phyloP scores from a whole-genome alignment of 805 yeast species.

The Wickerhamomyces chaumierensis region DNA sequence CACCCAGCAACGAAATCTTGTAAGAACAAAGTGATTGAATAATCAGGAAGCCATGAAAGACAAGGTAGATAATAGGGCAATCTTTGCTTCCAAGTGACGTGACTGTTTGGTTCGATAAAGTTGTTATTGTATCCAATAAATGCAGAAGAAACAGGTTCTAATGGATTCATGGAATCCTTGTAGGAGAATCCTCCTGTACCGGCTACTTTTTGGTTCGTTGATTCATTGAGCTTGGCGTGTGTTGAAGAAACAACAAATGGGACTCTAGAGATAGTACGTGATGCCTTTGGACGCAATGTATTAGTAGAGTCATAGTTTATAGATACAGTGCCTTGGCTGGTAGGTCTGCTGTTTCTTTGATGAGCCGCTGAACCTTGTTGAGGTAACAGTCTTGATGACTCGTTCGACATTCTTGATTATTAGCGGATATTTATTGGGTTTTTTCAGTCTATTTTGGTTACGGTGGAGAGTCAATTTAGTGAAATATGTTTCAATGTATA shows the following conservation, averaged over 20 bases:
- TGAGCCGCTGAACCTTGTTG: not conserved
- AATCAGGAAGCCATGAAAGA: conserved; percentile 53
- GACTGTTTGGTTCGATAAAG: not conserved
- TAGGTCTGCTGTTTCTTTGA: not conserved
- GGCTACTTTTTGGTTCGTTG: not conserved
- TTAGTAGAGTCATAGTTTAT: not conserved
- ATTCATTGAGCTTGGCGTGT: too few relatives aligned
- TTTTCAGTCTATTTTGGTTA: too few relatives aligned
- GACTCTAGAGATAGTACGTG: not conserved
- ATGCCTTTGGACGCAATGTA: not conserved
- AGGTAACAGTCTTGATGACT: conserved; percentile 6
- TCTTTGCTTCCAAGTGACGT: conserved; percentile 14
- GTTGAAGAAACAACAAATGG: not conserved
- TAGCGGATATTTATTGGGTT: not conserved
- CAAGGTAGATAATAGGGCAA: conserved; percentile 60
- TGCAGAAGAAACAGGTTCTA: conserved; percentile 5
- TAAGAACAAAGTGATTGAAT: conserved; percentile 26
- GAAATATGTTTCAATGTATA: not conserved
- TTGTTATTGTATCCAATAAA: conserved; percentile 1
- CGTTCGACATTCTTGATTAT: not conserved
- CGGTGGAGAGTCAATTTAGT: too few relatives aligned
- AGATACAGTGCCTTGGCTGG: too few relatives aligned
- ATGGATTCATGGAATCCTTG: not conserved
- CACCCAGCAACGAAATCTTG: conserved; percentile 76
- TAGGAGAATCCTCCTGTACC: not conserved